Conservation (phyloP, 352 stramenopile genomes). For the Phytopythium kandeliae region DNA sequence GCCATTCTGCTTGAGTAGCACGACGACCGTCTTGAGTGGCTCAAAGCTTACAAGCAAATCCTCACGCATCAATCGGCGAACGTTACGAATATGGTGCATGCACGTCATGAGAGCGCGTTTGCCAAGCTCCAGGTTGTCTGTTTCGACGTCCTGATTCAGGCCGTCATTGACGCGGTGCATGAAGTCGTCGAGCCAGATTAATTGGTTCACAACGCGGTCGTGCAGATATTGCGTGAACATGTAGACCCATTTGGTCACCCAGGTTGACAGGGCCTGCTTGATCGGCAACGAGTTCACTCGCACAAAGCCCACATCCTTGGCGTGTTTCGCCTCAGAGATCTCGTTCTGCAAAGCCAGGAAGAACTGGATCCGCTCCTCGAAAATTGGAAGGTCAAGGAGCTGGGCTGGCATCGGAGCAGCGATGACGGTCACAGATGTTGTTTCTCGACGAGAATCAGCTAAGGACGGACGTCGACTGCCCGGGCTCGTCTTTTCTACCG, state of each 20-base stretch:
- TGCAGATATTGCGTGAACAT: conserved; percentile 92
- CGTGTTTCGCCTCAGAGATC: conserved; percentile 84
- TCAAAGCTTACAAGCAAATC: conserved; percentile 73
- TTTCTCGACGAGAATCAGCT: background rate
- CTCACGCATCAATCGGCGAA: conserved; percentile 76
- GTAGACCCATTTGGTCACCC: conserved; percentile 95
- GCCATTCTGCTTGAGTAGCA: conserved; percentile 77
- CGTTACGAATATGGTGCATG: conserved; percentile 88
- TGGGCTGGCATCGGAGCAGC: conserved; percentile 60
- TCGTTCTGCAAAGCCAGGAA: conserved; percentile 86
- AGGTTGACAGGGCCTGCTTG: conserved; percentile 92
- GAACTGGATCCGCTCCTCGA: conserved; percentile 89
- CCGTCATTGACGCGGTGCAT: conserved; percentile 70
- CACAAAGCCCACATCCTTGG: conserved; percentile 88
- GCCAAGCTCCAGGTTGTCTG: conserved; percentile 31
- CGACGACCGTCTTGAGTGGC: conserved; percentile 75
- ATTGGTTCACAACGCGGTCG: conserved; percentile 78
- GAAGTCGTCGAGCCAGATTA: conserved; percentile 86
- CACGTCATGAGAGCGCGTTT: conserved; percentile 75
- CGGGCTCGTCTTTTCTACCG: background rate
- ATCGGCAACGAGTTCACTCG: conserved; percentile 92
- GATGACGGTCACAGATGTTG: conserved; percentile 9
- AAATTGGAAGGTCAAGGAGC: conserved; percentile 72
- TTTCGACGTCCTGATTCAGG: conserved; percentile 58
- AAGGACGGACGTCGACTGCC: background rate